Base-by-base conservation (phyloP, 176 grass and related monocot genomes). In the Stipa capillata region DNA sequence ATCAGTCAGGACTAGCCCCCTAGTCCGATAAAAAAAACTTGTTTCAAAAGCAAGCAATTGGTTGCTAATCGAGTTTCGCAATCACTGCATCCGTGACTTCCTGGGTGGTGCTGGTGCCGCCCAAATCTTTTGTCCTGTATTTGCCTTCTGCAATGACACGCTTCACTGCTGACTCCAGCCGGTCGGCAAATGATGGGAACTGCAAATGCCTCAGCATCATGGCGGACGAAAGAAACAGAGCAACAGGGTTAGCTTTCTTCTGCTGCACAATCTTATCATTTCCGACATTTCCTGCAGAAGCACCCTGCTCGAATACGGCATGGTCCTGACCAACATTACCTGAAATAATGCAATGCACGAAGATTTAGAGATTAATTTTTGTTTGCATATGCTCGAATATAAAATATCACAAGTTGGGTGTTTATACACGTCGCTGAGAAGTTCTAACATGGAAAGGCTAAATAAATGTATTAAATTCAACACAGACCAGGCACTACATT, bases 161-260 rank as follows among this genome's bases (percentile, higher is more conserved):
- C 84, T 93, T 93, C 28, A 95, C 90, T 9, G 92, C 87, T 1
- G 90, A 89, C 77, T 93, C 96, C 54, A 99, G 69, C 37, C 96
- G 77, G 58, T 99, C 96, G 0, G 96, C 92, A 16, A 94, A 99
- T 1, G 90, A 93, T 1, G 92, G 96, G 51, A 99, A 94, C 66
- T 85, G 96, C 81, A 99, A 86, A 76, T 98, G 96, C 81, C 96
- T 80, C 77, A 98, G 72, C 96, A 98, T 98, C 96, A 98, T 98
- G 0, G 96, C 85, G 3, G 96, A 98, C 9, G 96, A 98, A 21
- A 98, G 96, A 51, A 98, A 90, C 29, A 98, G 59, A 4, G 92
- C 96, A 52, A 99, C 86, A 1, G 92, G 96, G 66, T 99, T 99
- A 27, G 92, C 92, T 52, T 88, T 99, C 83, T 90, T 92, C 77